A percentile compares a stretch with the other conserved stretches of the same genome.
These are phyloP conservation scores for Neckera pumila DNA, from an alignment of 225 moss, liverwort and hornwort species.

Conservation along the genomic window DNA sequence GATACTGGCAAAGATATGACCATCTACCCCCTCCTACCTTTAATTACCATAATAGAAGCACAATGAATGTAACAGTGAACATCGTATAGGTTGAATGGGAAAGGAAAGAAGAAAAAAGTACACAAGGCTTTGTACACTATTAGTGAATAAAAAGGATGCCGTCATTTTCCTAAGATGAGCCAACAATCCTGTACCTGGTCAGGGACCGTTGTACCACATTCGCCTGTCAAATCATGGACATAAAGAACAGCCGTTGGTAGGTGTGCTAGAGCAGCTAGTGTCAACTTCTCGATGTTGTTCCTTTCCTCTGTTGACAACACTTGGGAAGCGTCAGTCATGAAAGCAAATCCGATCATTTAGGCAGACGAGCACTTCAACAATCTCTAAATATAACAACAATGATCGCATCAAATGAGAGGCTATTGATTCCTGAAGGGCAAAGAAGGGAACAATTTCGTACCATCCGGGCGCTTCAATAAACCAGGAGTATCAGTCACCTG, in stretches of 20 bases:
- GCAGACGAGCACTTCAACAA: neutral
- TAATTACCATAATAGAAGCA: neutral
- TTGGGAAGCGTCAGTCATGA: neutral
- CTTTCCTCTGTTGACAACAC: conserved; percentile 57
- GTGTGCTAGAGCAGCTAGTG: conserved; percentile 85
- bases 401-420: neutral
- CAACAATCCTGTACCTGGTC: conserved; percentile 57
- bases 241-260: conserved; percentile 95
- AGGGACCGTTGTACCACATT: conserved; percentile 71
- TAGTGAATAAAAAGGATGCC: neutral
- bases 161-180: neutral
- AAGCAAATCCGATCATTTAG: neutral
- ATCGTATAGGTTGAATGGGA: neutral
- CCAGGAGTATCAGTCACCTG: conserved; percentile 99
- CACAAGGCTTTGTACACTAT: neutral
- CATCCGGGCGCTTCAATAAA: conserved; percentile 87
- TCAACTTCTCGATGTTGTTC: conserved; percentile 93
- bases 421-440: neutral
- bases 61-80: neutral
- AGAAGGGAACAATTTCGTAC: conserved; percentile 22
- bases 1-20: neutral
- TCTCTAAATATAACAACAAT: neutral
- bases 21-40: neutral
- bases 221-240: conserved; percentile 93
- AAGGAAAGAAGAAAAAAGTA: no score